Conservation (phyloP, 495 filamentous ascomycete species). For the Halenospora varia region DNA sequence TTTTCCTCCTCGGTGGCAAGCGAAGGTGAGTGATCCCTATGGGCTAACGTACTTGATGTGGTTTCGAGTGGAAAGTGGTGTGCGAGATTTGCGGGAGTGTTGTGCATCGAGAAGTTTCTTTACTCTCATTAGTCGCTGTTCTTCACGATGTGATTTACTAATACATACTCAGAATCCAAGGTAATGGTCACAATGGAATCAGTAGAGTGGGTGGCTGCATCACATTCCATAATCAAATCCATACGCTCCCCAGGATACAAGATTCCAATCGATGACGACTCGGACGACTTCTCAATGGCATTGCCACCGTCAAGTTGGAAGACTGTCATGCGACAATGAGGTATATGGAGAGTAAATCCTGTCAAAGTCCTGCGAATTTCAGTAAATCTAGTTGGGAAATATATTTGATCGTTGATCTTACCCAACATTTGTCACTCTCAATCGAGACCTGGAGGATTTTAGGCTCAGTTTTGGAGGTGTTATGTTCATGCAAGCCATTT, state of each 20-base stretch:
- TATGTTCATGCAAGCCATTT: conserved; percentile 42
- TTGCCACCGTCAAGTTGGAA: neutral
- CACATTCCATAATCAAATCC: neutral
- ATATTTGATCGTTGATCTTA: too few species aligned
- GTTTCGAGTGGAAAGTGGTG: neutral
- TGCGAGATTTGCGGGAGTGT: neutral
- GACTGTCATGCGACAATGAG: neutral
- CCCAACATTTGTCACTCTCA: neutral
- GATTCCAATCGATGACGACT: neutral
- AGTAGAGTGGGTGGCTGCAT: neutral
- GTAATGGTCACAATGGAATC: neutral
- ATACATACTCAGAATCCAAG: neutral
- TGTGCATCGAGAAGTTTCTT: neutral
- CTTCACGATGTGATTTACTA: neutral
- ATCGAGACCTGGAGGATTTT: neutral
- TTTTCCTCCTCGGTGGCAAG: neutral
- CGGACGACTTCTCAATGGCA: neutral
- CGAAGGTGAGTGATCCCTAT: neutral
- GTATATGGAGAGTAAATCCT: neutral
- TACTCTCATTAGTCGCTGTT: neutral
- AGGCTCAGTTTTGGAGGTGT: conserved; percentile 35
- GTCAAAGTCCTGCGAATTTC: neutral
- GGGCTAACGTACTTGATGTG: neutral
- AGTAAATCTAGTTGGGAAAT: too few species aligned
- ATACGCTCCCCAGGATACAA: neutral